Percentiles rank a stretch among this genome's conserved stretches.
phyloP scores from a whole-genome alignment of 768 basidiomycete genomes.

The Boletus pseudopeckii region DNA sequence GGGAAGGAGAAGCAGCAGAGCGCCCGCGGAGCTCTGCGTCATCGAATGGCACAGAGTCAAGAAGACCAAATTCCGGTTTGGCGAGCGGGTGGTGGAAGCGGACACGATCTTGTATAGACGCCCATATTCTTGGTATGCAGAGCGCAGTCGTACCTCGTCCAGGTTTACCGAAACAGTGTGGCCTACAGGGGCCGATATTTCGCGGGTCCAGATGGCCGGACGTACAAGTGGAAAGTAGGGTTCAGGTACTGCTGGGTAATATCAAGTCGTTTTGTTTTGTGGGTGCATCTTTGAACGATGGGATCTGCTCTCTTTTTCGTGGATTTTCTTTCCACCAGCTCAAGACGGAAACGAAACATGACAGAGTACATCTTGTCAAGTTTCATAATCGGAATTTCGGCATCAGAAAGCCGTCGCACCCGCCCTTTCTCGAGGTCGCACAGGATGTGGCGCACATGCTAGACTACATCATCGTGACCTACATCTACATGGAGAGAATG shows the following conservation, averaged over 20 bases:
- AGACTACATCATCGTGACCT: conserved; percentile 33
- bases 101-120: conserved; percentile 12
- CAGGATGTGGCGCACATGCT: conserved; percentile 25
- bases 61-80: conserved; percentile 27
- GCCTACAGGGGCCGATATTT: conserved; percentile 26
- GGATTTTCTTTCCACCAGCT: conserved; percentile 5
- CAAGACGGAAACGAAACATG: conserved; percentile 10
- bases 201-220: conserved; percentile 27
- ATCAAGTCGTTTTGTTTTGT: background rate
- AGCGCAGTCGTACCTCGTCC: background rate
- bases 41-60: conserved; percentile 30
- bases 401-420: conserved; percentile 15
- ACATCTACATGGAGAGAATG: conserved; percentile 30
- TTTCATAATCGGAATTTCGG: conserved; percentile 19
- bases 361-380: conserved; percentile 12
- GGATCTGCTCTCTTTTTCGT: background rate
- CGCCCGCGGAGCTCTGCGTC: conserved; percentile 20
- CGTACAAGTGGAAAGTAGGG: conserved; percentile 33
- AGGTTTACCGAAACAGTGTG: background rate
- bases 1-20: background rate
- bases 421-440: conserved; percentile 28
- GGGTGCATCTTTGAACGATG: background rate
- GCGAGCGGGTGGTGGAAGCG: conserved; percentile 19
- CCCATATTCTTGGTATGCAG: conserved; percentile 9
- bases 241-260: conserved; percentile 20